phyloP scores from a whole-genome alignment of 2,329 filamentous ascomycete genomes.

The Monilinia fructigena region DNA sequence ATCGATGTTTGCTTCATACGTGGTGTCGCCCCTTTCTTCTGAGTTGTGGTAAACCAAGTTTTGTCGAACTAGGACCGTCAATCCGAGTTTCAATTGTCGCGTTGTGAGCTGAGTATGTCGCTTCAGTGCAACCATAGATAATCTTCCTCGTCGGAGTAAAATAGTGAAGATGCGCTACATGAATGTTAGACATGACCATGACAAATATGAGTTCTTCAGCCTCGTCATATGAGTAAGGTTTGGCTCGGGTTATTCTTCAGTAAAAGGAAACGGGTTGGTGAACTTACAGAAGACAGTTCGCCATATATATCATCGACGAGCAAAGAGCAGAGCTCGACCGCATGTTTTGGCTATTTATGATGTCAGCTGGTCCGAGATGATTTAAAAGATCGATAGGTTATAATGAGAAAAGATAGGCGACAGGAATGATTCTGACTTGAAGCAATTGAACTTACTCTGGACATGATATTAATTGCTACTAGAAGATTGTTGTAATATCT shows the following conservation, averaged over 20 bases:
- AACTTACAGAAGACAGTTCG: slow-evolving; percentile 82
- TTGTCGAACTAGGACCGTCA: slow-evolving; percentile 84
- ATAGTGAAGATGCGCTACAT: slow-evolving; percentile 77
- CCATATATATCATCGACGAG: slow-evolving; percentile 88
- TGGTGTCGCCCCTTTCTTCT: slow-evolving; percentile 59
- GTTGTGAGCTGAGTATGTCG: slow-evolving; percentile 70
- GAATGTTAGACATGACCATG: slow-evolving; percentile 33
- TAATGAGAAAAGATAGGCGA: slow-evolving; percentile 32
- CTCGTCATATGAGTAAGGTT: slow-evolving; percentile 22
- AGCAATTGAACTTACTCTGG: slow-evolving; percentile 50
- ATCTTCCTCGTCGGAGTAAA: slow-evolving; percentile 76
- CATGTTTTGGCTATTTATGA: slow-evolving; percentile 60
- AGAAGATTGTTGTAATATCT: slow-evolving; percentile 75
- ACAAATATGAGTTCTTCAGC: slow-evolving; percentile 21
- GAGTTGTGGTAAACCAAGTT: slow-evolving; percentile 70
- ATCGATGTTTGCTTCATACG: slow-evolving; percentile 80
- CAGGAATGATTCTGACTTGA: slow-evolving; percentile 25
- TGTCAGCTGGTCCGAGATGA: background rate
- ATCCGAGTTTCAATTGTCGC: slow-evolving; percentile 75
- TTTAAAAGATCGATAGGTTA: background rate
- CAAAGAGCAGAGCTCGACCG: slow-evolving; percentile 85
- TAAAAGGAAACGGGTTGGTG: slow-evolving; percentile 12
- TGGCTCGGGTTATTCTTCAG: slow-evolving; percentile 2
- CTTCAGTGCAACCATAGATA: slow-evolving; percentile 66
- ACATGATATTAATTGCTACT: slow-evolving; percentile 58